Evolutionary conservation across 2,329 filamentous ascomycete genomes (phyloP), one percentile per base, ranked within the genome.

Genomic region (Cercospora citrullina): DNA sequence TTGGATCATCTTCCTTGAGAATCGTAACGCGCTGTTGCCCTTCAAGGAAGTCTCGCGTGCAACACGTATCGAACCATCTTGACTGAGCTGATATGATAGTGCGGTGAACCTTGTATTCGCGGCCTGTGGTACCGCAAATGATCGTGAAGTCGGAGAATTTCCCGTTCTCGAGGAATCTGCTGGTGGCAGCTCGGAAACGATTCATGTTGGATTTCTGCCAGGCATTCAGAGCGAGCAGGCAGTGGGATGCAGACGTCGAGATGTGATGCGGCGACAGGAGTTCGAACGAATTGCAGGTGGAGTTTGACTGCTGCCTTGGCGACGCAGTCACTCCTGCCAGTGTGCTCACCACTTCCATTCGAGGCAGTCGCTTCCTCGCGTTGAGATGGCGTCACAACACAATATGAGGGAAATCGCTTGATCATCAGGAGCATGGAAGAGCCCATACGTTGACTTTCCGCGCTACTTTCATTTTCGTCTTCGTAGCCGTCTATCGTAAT

Each of bases 21-120:
- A 42, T 8, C 2, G 36, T 8, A 6, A 21, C 6, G 7, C 31
- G 51, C 7, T 28, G 8, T 16, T 45, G 5, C 4, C 14, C 9
- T 39, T 63, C 63, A n/a, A 39, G 10, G 58, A 59, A 66, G 36
- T 60, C 42, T 1, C 67, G 31, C 2, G 45, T 14, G 18, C 59
- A 68, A 18, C 58, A 65, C 2, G 21, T 8, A 12, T 36, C 58
- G 28, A 63, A 68, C 18, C 33, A 65, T 28, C 66, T 68, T 3
- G 67, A 68, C 7, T 64, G 63, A 1, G 63, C 16, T 36, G 61
- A 23, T 18, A 62, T 12, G 10, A 68, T 10, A 8, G n/a, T 5
- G 4, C 55, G 18, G n/a, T 66, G 62, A 2, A 62, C 60, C 5
- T 51, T 63, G 60, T 67, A 69, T 31, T 64, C 64, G 12, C 30